Percentiles rank a stretch among this genome's conserved stretches.
Conservation (phyloP, 2,329 filamentous ascomycete species). For the Claviceps monticola region DNA sequence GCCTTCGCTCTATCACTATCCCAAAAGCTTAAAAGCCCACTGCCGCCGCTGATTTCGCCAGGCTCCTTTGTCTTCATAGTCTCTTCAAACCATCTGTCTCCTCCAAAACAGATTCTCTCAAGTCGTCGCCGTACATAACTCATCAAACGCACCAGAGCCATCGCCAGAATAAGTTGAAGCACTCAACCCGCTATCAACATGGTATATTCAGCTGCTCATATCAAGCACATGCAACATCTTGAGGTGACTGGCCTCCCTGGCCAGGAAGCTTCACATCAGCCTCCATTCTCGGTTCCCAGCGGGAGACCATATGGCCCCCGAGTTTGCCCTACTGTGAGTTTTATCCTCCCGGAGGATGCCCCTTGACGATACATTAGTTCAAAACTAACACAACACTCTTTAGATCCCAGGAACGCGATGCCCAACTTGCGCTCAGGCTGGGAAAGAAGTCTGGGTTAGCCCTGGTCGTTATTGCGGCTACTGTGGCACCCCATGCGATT, state of each 20-base stretch:
- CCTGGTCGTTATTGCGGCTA: conserved; percentile 36
- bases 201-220: background rate
- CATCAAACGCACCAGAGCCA: background rate
- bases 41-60: conserved; percentile 12
- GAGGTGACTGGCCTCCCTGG: background rate
- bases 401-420: conserved; percentile 37
- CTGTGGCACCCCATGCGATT: conserved; percentile 32
- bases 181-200: background rate
- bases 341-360: background rate
- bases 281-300: background rate
- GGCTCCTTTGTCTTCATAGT: background rate
- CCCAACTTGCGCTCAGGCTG: conserved; percentile 33
- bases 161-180: no score
- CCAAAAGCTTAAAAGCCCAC: conserved; percentile 21
- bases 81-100: background rate
- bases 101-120: background rate
- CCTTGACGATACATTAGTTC: background rate
- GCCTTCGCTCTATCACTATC: background rate
- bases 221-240: background rate
- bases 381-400: background rate
- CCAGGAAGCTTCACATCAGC: background rate
- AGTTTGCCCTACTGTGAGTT: background rate
- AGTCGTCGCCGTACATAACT: background rate
- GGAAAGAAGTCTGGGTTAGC: conserved; percentile 42
- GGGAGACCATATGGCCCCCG: conserved; percentile 5